Evolutionary conservation across 768 basidiomycete species (phyloP).

Genomic region (Kwoniella botswanensis): DNA sequence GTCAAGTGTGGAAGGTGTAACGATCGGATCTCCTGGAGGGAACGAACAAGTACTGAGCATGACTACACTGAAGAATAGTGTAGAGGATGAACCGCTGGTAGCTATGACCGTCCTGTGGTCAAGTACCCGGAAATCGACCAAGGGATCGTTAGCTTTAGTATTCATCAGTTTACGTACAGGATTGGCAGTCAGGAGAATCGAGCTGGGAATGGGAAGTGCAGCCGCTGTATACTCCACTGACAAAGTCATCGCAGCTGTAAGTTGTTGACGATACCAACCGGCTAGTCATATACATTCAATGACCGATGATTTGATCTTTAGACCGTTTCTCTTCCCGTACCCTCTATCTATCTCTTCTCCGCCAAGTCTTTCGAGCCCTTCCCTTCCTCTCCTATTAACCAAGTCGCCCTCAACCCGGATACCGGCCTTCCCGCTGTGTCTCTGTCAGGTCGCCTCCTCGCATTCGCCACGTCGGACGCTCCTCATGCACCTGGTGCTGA

Average conservation of each 20-base stretch:
- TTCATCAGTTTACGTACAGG: constrained; percentile 35
- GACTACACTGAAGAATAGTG: constrained; percentile 7
- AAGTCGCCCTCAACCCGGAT: constrained; percentile 16
- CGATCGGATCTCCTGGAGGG: neutral
- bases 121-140: neutral
- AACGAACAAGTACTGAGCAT: constrained; percentile 6
- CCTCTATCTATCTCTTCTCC: constrained; percentile 33
- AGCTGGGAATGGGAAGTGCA: constrained; percentile 20
- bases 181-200: constrained; percentile 26
- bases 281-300: neutral
- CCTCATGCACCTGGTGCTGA: constrained; percentile 35
- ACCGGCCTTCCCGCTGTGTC: constrained; percentile 32
- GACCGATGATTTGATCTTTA: constrained; percentile 8
- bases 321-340: constrained; percentile 33
- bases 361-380: constrained; percentile 23
- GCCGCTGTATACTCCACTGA: constrained; percentile 18
- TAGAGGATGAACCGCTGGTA: constrained; percentile 2
- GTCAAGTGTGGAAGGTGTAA: constrained; percentile 7
- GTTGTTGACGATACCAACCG: neutral
- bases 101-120: neutral
- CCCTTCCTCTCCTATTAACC: constrained; percentile 8
- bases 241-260: constrained; percentile 37
- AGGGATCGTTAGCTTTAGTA: constrained; percentile 22
- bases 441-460: constrained; percentile 40
- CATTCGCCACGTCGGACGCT: constrained; percentile 30